Base-by-base conservation (phyloP, 805 yeast genomes). In the Ogataea nitratoaversa region DNA sequence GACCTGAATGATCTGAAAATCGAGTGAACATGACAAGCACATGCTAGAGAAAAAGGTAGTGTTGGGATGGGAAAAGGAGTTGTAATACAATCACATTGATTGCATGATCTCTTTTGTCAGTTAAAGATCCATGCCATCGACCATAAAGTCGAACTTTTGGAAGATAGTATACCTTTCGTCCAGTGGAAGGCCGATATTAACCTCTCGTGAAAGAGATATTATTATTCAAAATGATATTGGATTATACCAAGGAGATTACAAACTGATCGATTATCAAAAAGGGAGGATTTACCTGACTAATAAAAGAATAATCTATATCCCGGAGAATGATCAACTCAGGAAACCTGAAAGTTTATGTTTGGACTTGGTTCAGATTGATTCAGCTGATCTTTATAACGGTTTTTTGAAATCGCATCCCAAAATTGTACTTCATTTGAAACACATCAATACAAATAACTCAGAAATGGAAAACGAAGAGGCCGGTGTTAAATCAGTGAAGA, bases 281-380 rank as follows among this genome's bases (percentile, higher is more conserved):
- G 98, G 98, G 0, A 68, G 95, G 23, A 54, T 84, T 0, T 89
- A 89, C 58, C 63, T 91, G 23, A 90, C 98, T 0, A 76, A 79
- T 29, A 71, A 72, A 40, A 63, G 97, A 34, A 59, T 91, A 2
- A 79, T 89, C 11, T 91, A 81, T 57, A 75, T 90, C 50, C 74
- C 76, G 40, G 50, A 50, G 2, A 11, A 25, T 25, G 13, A 20
- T 3, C 18, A 16, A 17, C 19, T 13, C 13, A 19, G 12, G 12
- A 24, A 31, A 18, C n/a, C 14, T 3, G 17, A 24, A 9, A 33
- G 42, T 20, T 25, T 54, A 4, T 40, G 37, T 3, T 20, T 62
- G 13, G 36, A 47, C 8, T 38, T 62, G 2, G 30, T 40, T 0
- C 35, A 46, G 3, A 56, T 64, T 3, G 48, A 56, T 6, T 30